A percentile compares a stretch with the other conserved stretches of the same genome.
These are phyloP conservation scores for Stagonosporopsis rhizophila DNA, from an alignment of 2,329 filamentous ascomycete genomes.

Conservation along the genomic window DNA sequence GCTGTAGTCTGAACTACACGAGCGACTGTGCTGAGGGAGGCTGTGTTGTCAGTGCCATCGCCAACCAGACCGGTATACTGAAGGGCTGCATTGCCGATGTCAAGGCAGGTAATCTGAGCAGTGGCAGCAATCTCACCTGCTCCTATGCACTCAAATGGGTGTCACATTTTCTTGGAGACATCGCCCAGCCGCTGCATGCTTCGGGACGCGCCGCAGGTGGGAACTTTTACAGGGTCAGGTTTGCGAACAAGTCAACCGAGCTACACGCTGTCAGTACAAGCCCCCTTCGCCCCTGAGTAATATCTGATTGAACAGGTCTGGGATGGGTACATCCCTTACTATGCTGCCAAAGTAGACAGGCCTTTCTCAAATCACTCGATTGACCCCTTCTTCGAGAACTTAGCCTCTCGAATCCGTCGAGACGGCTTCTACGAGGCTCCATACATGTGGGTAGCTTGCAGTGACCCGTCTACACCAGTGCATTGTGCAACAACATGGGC, in stretches of 20 bases:
- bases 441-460: constrained; percentile 48
- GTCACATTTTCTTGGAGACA: constrained; percentile 52
- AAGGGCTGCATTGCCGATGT: constrained; percentile 44
- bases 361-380: constrained; percentile 48
- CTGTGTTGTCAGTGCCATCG: constrained; percentile 53
- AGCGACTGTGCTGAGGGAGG: constrained; percentile 49
- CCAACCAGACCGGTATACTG: constrained; percentile 52
- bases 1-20: constrained; percentile 47
- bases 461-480: constrained; percentile 39
- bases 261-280: constrained; percentile 46
- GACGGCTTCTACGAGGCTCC: constrained; percentile 47
- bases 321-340: constrained; percentile 50
- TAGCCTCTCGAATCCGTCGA: constrained; percentile 46
- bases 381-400: constrained; percentile 44
- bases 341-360: constrained; percentile 41
- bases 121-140: constrained; percentile 46
- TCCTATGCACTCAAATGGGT: constrained; percentile 54
- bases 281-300: neutral
- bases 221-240: constrained; percentile 49
- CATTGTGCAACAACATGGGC: constrained; percentile 50
- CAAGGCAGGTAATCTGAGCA: constrained; percentile 29
- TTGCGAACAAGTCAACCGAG: constrained; percentile 42
- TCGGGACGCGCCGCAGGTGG: constrained; percentile 49
- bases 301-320: constrained; percentile 43
- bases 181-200: constrained; percentile 53